Percentiles rank a stretch among this genome's conserved stretches.
Conservation (phyloP, 176 grass and related monocot genomes). For the Puccinellia tenuiflora region DNA sequence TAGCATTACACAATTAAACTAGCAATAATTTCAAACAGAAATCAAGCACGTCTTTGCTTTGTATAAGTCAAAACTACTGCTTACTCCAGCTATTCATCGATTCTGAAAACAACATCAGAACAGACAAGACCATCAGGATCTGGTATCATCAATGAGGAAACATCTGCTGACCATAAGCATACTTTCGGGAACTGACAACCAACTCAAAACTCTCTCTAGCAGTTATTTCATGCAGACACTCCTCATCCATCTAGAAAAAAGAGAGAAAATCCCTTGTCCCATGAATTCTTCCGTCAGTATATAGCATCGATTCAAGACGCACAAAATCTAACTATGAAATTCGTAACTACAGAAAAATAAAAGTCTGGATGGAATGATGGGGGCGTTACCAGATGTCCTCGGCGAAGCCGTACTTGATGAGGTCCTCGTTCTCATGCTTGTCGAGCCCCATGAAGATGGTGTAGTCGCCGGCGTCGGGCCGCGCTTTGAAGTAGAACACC, state of each 20-base stretch:
- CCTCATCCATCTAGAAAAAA: not conserved
- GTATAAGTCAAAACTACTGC: not conserved
- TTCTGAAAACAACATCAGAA: not conserved
- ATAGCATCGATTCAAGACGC: not conserved
- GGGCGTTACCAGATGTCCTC: conserved; percentile 81
- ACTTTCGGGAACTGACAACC: not conserved
- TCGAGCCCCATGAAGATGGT: conserved; percentile 96
- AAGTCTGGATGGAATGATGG: not conserved
- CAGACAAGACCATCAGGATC: not conserved
- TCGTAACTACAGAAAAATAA: not conserved
- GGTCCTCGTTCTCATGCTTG: conserved; percentile 93
- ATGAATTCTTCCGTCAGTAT: not conserved
- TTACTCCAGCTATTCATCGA: not conserved
- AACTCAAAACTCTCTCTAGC: not conserved
- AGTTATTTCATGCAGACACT: not conserved
- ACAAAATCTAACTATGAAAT: not conserved
- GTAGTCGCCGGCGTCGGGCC: conserved; percentile 83
- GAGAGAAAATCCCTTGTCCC: not conserved
- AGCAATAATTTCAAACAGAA: not conserved
- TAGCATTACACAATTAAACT: not conserved
- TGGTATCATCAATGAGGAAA: not conserved
- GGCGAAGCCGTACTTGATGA: conserved; percentile 90
- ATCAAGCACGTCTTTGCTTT: not conserved
- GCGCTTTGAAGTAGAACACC: conserved; percentile 98
- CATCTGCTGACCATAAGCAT: not conserved